These are phyloP conservation scores for Pseudogymnoascus sp. DNA, from an alignment of 2,329 filamentous ascomycete species.

Conservation along the genomic window DNA sequence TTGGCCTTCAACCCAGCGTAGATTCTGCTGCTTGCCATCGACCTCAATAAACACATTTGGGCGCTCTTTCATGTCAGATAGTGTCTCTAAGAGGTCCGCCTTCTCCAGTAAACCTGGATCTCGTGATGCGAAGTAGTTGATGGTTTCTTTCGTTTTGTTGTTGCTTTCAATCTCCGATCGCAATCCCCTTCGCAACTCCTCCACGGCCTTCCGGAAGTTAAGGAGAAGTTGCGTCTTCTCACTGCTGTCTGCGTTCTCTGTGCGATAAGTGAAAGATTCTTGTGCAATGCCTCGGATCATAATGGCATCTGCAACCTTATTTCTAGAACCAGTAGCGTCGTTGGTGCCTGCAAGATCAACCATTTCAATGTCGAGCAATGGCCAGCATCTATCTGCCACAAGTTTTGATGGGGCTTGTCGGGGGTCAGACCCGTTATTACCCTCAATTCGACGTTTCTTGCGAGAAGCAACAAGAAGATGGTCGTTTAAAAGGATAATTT, in stretches of 20 bases:
- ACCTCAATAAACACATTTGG: constrained; percentile 79
- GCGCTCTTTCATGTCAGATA: constrained; percentile 68
- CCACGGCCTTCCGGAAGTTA: constrained; percentile 85
- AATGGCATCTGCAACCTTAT: constrained; percentile 73
- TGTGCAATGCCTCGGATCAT: constrained; percentile 79
- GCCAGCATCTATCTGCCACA: constrained; percentile 91
- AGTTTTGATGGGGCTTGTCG: constrained; percentile 57
- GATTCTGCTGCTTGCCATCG: constrained; percentile 90
- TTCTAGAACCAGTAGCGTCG: constrained; percentile 47
- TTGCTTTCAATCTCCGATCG: constrained; percentile 83
- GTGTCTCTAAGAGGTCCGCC: constrained; percentile 67
- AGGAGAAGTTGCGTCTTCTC: constrained; percentile 77
- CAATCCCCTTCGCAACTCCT: constrained; percentile 78
- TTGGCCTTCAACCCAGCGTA: constrained; percentile 91
- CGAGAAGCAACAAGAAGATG: constrained; percentile 84
- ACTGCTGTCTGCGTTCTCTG: constrained; percentile 67
- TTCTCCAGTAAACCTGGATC: constrained; percentile 72
- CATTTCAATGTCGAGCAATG: constrained; percentile 83
- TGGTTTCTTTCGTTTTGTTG: constrained; percentile 74
- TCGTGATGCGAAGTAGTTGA: constrained; percentile 76
- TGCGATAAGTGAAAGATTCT: constrained; percentile 91
- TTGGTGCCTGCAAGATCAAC: constrained; percentile 71
- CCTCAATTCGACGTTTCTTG: constrained; percentile 85
- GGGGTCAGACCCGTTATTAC: constrained; percentile 41
- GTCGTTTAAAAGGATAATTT: constrained; percentile 89